phyloP scores from a whole-genome alignment of 257 asterid species.

The Petunia axillaris region DNA sequence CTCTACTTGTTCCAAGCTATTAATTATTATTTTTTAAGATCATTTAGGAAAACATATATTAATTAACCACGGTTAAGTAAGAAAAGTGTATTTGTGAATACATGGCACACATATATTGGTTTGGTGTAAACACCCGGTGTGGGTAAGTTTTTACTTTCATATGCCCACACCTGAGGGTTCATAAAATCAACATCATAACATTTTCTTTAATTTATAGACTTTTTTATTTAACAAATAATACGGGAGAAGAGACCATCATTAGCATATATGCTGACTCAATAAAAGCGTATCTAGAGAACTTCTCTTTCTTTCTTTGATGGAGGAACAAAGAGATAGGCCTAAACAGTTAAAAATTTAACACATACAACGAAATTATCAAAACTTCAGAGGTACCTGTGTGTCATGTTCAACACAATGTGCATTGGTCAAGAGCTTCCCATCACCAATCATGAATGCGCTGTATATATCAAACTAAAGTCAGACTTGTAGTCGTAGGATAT shows the following conservation, averaged over 20 bases:
- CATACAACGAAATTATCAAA: not conserved
- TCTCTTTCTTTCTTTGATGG: no score
- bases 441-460: conserved; percentile 97
- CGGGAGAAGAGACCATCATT: no score
- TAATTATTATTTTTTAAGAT: not conserved
- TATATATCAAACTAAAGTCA: conserved; percentile 29
- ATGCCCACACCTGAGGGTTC: conserved; percentile 6
- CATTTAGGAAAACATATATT: not conserved
- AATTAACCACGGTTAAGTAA: no score
- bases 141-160: not conserved
- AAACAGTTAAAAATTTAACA: not conserved
- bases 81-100: no score
- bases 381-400: conserved; percentile 62
- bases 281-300: no score
- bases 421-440: conserved; percentile 89
- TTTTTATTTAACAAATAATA: not conserved
- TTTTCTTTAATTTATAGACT: not conserved
- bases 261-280: no score
- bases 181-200: not conserved
- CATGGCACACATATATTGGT: no score
- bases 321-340: not conserved
- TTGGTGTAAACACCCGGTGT: no score
- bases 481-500: conserved; percentile 14
- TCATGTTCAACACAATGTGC: conserved; percentile 94
- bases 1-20: not conserved